Percentiles rank a stretch among this genome's conserved stretches.
These are phyloP conservation scores for Barnettozyma sucrosica DNA, from an alignment of 805 yeast species.

Conservation along the genomic window DNA sequence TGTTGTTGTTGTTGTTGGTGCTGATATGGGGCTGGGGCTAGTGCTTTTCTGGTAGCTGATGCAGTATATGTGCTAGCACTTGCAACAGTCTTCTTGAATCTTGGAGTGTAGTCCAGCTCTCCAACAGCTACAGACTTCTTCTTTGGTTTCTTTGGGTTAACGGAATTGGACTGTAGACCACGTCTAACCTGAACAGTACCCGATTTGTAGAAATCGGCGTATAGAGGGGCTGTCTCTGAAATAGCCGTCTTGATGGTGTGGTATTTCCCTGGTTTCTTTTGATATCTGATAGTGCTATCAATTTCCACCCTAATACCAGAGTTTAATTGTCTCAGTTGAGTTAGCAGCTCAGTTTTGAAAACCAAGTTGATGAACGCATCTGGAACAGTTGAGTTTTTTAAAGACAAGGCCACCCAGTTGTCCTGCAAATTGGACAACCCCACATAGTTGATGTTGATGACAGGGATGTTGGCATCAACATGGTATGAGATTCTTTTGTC, in stretches of 20 bases:
- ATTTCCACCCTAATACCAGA: conserved; percentile 55
- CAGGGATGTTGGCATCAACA: conserved; percentile 59
- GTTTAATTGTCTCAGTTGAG: conserved; percentile 62
- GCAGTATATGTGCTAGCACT: conserved; percentile 14
- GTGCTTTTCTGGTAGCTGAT: conserved; percentile 21
- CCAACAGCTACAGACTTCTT: conserved; percentile 21
- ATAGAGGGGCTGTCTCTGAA: conserved; percentile 56
- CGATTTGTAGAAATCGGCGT: conserved; percentile 79
- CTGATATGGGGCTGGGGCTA: conserved; percentile 26
- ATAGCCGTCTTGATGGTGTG: conserved; percentile 67
- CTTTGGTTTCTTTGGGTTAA: conserved; percentile 72
- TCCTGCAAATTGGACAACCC: conserved; percentile 76
- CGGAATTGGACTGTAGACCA: conserved; percentile 71
- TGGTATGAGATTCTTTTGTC: conserved; percentile 54
- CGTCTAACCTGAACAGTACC: conserved; percentile 75
- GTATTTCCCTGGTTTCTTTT: conserved; percentile 81
- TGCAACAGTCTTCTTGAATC: conserved; percentile 14
- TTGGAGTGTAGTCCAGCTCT: conserved; percentile 26
- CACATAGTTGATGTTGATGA: conserved; percentile 53
- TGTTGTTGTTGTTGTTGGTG: conserved; percentile 15
- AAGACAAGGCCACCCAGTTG: conserved; percentile 75
- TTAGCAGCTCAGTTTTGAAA: conserved; percentile 84
- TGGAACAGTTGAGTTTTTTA: conserved; percentile 41
- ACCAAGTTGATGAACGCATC: conserved; percentile 76
- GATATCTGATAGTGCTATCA: conserved; percentile 70